Base-by-base conservation (phyloP, 345 rosid species). In the Rhodamnia rubescens region DNA sequence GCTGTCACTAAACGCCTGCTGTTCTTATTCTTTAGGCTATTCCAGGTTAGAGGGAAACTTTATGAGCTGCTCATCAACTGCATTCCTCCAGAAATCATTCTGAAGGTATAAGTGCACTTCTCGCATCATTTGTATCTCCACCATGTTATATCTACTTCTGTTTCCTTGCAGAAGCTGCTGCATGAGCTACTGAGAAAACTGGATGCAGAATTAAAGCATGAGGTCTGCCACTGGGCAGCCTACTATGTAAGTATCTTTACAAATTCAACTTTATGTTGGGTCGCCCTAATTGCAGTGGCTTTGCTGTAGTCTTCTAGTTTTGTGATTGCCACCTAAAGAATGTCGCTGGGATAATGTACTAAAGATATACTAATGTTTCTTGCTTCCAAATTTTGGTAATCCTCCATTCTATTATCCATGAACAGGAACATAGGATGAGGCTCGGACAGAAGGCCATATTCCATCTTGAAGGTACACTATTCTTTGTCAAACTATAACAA, bases 191-290 rank as follows among this genome's bases (percentile, higher is more conserved):
- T 96, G 92, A 94, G 92, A 94, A 96, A 92, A 91, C 90, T 96
- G 81, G 99, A 97, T 90, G 93, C 94, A 13, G 99, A 97, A 85
- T 90, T 96, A 69, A 97, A 97, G 93, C 99, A 94, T 86, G 98
- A 97, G 92, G 90, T 93, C 84, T 91, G 98, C 89, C 99, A 94
- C 85, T 97, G 99, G 99, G 99, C 99, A 42, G 98, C 99, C 83
- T 96, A 96, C 90, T 94, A 97, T 91, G 98, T 97, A 90, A 91
- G 98, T 11, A 50, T 74, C n/a, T 22, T 80, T 24, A 36, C 42
- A 36, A 36, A 8, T 18, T 32, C 24, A 16, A 64, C 75, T 75
- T 21, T 61, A 21, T n/a, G 83, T 36, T 47, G 44, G 75, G 74
- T 21, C 74, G 7, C 11, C 56, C 64, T 49, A 56, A 18, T 69